phyloP scores from a whole-genome alignment of 73 alveolate species.

The Paramecium biaurelia region DNA sequence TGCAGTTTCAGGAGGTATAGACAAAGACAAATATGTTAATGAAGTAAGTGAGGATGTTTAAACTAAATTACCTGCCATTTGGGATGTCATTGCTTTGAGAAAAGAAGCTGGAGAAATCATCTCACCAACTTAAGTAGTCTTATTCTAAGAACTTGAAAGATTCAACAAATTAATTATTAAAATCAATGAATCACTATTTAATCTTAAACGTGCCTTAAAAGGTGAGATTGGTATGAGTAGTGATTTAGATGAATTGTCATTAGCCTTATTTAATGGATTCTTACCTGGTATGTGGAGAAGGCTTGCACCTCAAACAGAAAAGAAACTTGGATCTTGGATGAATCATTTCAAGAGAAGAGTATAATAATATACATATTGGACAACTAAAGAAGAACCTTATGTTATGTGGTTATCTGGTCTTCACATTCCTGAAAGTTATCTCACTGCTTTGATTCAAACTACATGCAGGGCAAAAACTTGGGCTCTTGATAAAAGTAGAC shows the following conservation, averaged over 20 bases:
- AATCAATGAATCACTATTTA: constrained; percentile 68
- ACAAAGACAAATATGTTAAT: neutral
- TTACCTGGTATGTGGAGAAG: neutral
- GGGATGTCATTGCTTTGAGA: constrained; percentile 73
- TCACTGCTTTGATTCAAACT: constrained; percentile 98
- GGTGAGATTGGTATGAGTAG: constrained; percentile 81
- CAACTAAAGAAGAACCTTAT: constrained; percentile 92
- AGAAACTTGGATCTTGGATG: constrained; percentile 81
- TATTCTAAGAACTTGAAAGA: constrained; percentile 79
- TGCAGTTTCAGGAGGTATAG: constrained; percentile 91
- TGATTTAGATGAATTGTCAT: constrained; percentile 89
- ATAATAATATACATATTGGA: constrained; percentile 93
- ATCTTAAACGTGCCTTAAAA: constrained; percentile 75
- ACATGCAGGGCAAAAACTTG: constrained; percentile 98
- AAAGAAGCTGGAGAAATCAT: constrained; percentile 69
- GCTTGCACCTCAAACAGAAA: constrained; percentile 61
- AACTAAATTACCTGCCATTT: constrained; percentile 54
- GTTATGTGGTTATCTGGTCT: constrained; percentile 99
- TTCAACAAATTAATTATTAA: constrained; percentile 69
- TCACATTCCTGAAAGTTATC: constrained; percentile 97
- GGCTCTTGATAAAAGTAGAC: constrained; percentile 99
- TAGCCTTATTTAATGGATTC: constrained; percentile 74
- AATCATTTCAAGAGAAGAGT: constrained; percentile 89
- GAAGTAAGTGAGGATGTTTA: constrained; percentile 48
- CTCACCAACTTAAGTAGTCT: constrained; percentile 78